Evolutionary conservation across 75 land plant species (phyloP).

Genomic region (Larix kaempferi): DNA sequence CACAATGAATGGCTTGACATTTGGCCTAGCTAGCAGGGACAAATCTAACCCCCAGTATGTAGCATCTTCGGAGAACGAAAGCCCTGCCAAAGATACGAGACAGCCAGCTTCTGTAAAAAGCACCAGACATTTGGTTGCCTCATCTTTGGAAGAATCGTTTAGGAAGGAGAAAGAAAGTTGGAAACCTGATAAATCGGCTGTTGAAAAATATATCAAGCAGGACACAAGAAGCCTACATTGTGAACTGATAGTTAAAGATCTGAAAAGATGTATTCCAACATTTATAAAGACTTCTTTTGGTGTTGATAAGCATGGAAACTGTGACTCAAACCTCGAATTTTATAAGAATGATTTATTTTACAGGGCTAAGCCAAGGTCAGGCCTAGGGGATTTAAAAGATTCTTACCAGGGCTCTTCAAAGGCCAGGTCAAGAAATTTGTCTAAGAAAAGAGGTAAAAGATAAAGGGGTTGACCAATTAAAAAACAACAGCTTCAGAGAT

Average conservation of each 20-base stretch:
- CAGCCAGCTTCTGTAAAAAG: constrained; percentile 3
- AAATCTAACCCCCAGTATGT: not conserved
- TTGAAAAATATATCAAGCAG: constrained; percentile 1
- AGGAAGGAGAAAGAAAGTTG: constrained; percentile 4
- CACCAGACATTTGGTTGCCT: not conserved
- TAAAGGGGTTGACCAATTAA: not conserved
- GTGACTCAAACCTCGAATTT: not conserved
- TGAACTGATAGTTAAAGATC: not conserved
- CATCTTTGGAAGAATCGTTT: constrained; percentile 1
- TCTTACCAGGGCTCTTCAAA: not conserved
- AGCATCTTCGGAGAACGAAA: not conserved
- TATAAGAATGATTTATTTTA: constrained; percentile 4
- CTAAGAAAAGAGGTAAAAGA: not conserved
- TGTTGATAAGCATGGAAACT: not conserved
- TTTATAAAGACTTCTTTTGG: not conserved
- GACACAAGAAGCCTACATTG: not conserved
- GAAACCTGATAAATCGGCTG: not conserved
- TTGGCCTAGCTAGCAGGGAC: not conserved
- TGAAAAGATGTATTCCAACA: not conserved
- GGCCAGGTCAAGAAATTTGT: not conserved
- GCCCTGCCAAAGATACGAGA: not conserved
- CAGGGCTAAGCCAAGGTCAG: not conserved
- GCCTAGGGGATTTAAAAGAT: not conserved
- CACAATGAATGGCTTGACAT: not conserved
- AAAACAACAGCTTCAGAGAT: not conserved